Base-by-base conservation (phyloP, 2,329 filamentous ascomycete genomes). In the Domatiomyces globalis region DNA sequence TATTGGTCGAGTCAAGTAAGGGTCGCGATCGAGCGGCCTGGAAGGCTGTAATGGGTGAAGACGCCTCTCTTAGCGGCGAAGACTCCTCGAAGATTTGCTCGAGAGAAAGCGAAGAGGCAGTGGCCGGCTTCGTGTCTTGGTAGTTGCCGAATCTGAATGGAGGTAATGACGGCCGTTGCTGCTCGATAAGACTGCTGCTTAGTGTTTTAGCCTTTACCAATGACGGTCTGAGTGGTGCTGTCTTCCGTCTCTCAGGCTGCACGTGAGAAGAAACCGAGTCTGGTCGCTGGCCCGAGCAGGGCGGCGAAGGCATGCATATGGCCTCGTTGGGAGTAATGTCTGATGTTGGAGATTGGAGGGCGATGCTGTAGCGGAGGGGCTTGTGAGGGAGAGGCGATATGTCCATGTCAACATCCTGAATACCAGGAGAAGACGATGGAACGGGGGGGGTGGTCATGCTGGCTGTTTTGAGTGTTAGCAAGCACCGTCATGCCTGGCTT, bases 341-440 rank as follows among this genome's bases (percentile, higher is more conserved):
- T 7, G 84, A 84, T 1, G 83, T 84, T 1, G 87, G 86, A 27
- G 86, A 89, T 27, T 80, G 77, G 50, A 87, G 68, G 58, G 84
- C 81, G 56, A 85, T 73, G 59, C 84, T 76, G 67, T 69, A 75
- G 10, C 33, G 33, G 63, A 80, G 88, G 10, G 84, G 77, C 73
- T 95, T 95, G 73, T 95, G 87, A 54, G 88, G 89, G 43, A 96
- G 71, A 42, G 92, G 90, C 45, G 90, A 95, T 67, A 95, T 82
- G 63, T 96, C 89, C 87, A 96, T 95, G 66, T 95, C 88, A 54
- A 79, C 77, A 50, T 75, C 69, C 36, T 77, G 77, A 43, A 45
- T 45, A 51, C 79, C 80, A 5, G 89, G 88, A 45, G 90, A 94
- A 5, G 89, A 95, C 1, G 87, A 85, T 19, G 81, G 82, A 49